Base-by-base conservation (phyloP, 2,329 filamentous ascomycete genomes). In the Colletotrichum simmondsii region DNA sequence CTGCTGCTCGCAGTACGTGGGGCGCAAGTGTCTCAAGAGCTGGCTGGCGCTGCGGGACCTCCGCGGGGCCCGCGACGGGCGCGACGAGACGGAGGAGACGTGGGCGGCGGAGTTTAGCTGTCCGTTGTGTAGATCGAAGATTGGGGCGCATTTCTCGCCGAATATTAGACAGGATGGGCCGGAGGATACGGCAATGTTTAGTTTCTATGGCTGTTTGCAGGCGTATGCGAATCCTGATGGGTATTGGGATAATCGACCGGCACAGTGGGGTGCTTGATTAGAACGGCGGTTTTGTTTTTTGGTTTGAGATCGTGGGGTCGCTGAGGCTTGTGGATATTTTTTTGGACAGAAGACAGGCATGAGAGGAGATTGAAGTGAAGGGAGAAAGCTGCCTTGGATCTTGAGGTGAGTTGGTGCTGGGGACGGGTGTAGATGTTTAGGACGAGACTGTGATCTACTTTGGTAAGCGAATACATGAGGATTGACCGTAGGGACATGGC, bases 21-120 rank as follows among this genome's bases (percentile, higher is more conserved):
- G 71, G 19, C 54, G 54, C 10, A 63, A 67, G 60, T 73, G 71
- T 26, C 16, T 73, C 32, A 73, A 73, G 61, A n/a, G 52, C 32
- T 71, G 30, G 22, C 28, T 73, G 60, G 60, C 60, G 10, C 11
- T 14, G 12, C 65, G 28, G 12, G 46, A 60, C 56, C 30, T 73
- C 26, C 71, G 54, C 12, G 46, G 22, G 30, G 61, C 49, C 3
- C 46, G 60, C n/a, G 6, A 22, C 11, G 16, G 22, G 14, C 42
- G 42, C 5, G 30, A 54, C 7, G 19, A 30, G 10, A 32, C 54
- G 30, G n/a, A 42, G 7, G n/a, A 8, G 2, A 59, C 35, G 6
- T 72, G 65, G 70, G 70, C 66, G 16, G 24, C 19, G 8, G 53
- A 54, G 14, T 72, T 67, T 28, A 35, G 19, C 6, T 72, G 70